Conservation (phyloP, 2,329 filamentous ascomycete genomes). For the Xylaria sp. region DNA sequence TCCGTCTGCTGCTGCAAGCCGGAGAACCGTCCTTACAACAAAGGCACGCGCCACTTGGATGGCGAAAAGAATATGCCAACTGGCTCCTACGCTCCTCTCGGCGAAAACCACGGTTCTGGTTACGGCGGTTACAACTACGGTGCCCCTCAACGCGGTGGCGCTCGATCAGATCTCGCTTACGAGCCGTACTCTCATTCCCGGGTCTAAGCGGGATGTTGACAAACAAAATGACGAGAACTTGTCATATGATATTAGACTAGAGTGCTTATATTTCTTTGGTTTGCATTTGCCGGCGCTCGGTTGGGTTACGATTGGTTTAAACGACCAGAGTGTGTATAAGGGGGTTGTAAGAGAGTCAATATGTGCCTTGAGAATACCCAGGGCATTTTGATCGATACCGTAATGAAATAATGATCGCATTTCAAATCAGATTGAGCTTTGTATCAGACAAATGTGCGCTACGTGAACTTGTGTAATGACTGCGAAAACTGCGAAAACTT, state of each 20-base stretch:
- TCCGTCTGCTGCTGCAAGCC: conserved; percentile 88
- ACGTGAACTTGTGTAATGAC: neutral
- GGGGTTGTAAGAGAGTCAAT: conserved; percentile 7
- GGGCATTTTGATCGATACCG: conserved; percentile 29
- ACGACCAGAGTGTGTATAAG: conserved; percentile 27
- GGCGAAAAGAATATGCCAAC: conserved; percentile 63
- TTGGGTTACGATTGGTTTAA: conserved; percentile 40
- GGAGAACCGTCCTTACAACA: conserved; percentile 58
- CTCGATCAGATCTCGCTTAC: conserved; percentile 65
- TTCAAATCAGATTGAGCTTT: neutral
- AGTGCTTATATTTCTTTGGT: conserved; percentile 20
- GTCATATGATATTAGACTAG: conserved; percentile 25
- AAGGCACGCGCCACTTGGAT: conserved; percentile 47
- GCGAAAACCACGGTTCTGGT: conserved; percentile 50
- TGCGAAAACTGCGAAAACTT: neutral
- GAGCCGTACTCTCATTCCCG: conserved; percentile 70
- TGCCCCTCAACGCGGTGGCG: conserved; percentile 54
- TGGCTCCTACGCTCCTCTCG: conserved; percentile 58
- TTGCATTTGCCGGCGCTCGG: conserved; percentile 46
- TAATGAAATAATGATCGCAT: conserved; percentile 30
- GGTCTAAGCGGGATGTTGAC: conserved; percentile 51
- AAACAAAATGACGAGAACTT: conserved; percentile 9
- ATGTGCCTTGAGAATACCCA: conserved; percentile 32
- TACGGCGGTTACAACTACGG: conserved; percentile 51
- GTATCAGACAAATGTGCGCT: neutral